phyloP scores from a whole-genome alignment of 2,329 filamentous ascomycete species.

The Neospermospora avenae region DNA sequence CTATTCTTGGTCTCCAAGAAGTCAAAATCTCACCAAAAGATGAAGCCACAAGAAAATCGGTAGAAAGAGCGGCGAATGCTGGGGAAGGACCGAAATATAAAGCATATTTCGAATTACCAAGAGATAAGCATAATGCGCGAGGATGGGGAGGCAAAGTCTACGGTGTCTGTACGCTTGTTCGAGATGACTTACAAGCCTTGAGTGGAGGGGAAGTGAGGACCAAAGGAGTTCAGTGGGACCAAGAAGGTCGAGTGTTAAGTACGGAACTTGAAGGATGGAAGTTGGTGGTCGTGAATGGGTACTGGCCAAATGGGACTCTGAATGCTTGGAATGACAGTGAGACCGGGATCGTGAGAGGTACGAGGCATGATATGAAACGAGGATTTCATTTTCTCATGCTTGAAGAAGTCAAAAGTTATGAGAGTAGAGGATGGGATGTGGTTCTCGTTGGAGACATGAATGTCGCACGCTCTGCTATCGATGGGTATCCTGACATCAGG shows the following conservation, averaged over 20 bases:
- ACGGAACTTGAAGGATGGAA: constrained; percentile 38
- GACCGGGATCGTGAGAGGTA: constrained; percentile 42
- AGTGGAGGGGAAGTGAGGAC: constrained; percentile 29
- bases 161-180: constrained; percentile 48
- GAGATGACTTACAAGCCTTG: constrained; percentile 37
- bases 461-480: constrained; percentile 38
- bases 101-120: constrained; percentile 45
- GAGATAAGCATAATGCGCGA: constrained; percentile 47
- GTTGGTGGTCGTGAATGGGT: constrained; percentile 49
- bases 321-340: constrained; percentile 43
- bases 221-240: constrained; percentile 47
- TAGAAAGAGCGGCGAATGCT: constrained; percentile 38
- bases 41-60: constrained; percentile 37
- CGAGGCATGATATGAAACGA: constrained; percentile 50
- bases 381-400: constrained; percentile 45
- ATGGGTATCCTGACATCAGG: constrained; percentile 46
- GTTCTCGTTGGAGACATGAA: constrained; percentile 52
- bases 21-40: constrained; percentile 45
- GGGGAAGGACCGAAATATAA: constrained; percentile 39
- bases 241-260: constrained; percentile 49
- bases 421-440: constrained; percentile 41
- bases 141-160: constrained; percentile 50
- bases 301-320: constrained; percentile 51
- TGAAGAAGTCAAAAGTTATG: constrained; percentile 41
- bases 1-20: constrained; percentile 47